Percentiles rank a stretch among this genome's conserved stretches.
Conservation (phyloP, 164 flowering plant genomes). For the Akebia trifoliata region DNA sequence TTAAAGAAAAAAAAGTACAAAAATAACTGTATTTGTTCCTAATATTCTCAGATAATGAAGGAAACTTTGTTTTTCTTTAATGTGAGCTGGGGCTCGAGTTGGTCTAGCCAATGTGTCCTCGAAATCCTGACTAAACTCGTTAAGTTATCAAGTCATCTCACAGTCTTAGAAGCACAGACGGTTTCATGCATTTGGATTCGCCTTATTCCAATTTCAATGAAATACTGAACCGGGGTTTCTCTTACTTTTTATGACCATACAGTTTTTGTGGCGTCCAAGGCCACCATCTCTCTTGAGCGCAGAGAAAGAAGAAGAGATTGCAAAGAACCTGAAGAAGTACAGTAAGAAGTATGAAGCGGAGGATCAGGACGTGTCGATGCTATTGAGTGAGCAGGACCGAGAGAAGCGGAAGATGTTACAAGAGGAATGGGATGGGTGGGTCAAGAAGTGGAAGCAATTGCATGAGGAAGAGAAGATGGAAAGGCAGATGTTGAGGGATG, state of each 20-base stretch:
- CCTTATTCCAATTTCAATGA: no score
- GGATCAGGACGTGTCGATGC: constrained; percentile 84
- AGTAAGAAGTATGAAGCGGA: constrained; percentile 94
- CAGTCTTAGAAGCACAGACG: no score
- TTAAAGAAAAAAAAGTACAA: no score
- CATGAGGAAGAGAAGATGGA: constrained; percentile 65
- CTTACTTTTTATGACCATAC: neutral
- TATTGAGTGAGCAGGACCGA: constrained; percentile 84
- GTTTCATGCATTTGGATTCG: no score
- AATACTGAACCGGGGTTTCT: no score
- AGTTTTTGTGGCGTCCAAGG: constrained; percentile 95
- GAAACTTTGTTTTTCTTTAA: no score
- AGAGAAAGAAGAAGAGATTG: constrained; percentile 93
- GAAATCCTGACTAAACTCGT: no score
- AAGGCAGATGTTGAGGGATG: constrained; percentile 73
- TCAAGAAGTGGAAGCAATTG: constrained; percentile 55
- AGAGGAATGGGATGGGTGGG: constrained; percentile 91
- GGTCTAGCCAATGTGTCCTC: no score
- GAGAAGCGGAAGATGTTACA: constrained; percentile 76
- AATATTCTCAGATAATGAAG: no score
- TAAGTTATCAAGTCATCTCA: no score
- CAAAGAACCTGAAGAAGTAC: constrained; percentile 88
- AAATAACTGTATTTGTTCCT: no score
- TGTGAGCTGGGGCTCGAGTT: no score
- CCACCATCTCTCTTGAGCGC: constrained; percentile 70